Conservation (phyloP, 1,284 basidiomycete genomes). For the Puccinia hordei region DNA sequence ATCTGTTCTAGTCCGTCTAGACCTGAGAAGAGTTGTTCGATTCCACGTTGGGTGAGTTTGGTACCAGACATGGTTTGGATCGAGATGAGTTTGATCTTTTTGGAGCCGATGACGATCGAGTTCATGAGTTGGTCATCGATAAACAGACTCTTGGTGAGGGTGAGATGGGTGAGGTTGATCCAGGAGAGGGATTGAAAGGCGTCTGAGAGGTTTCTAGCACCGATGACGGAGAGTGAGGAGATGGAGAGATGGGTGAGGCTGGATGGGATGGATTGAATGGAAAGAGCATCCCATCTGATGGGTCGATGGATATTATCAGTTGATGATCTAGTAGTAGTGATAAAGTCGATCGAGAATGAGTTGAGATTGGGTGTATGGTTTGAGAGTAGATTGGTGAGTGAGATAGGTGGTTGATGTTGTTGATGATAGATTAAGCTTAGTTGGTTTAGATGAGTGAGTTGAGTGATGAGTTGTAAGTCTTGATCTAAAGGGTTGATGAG, state of each 20-base stretch:
- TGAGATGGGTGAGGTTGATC: conserved; percentile 18
- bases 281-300: conserved; percentile 34
- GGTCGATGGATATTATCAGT: not conserved
- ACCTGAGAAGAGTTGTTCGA: conserved; percentile 31
- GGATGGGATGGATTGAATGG: conserved; percentile 10
- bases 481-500: conserved; percentile 5
- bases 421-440: too few species aligned
- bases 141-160: conserved; percentile 29
- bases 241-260: conserved; percentile 28
- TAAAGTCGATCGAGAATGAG: conserved; percentile 19
- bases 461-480: too few species aligned
- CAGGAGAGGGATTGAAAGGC: conserved; percentile 32
- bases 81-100: conserved; percentile 25
- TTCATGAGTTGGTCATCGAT: conserved; percentile 42
- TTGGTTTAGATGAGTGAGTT: too few species aligned
- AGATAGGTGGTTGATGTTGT: not conserved
- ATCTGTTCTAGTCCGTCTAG: conserved; percentile 38
- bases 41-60: conserved; percentile 42
- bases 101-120: conserved; percentile 25
- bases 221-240: conserved; percentile 32
- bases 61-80: conserved; percentile 38
- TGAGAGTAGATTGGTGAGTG: not conserved
- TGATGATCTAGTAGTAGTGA: not conserved
- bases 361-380: conserved; percentile 26
- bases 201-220: conserved; percentile 23